Evolutionary conservation across 179 eudicot species (phyloP).

Genomic region (Nepenthes alata): DNA sequence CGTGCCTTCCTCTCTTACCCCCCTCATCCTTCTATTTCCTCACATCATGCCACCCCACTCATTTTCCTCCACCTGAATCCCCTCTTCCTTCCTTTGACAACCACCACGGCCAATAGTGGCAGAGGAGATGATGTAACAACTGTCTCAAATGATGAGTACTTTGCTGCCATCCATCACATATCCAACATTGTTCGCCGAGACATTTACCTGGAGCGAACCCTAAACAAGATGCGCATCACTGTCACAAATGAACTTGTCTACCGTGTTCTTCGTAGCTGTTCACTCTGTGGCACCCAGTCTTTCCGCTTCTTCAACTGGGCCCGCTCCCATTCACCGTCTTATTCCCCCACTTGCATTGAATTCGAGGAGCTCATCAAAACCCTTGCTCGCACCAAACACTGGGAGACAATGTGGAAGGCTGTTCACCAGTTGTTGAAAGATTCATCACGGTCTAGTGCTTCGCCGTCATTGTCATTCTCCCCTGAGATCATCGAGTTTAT

Average conservation of each 20-base stretch:
- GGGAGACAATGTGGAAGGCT: conserved; percentile 98
- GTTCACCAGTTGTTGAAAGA: conserved; percentile 41
- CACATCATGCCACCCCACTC: background rate
- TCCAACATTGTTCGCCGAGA: conserved; percentile 88
- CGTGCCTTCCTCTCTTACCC: conserved; percentile 1
- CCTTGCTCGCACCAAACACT: conserved; percentile 50
- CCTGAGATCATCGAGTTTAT: conserved; percentile 44
- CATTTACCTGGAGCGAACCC: conserved; percentile 76
- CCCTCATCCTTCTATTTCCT: background rate
- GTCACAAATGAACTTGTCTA: conserved; percentile 64
- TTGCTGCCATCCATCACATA: conserved; percentile 76
- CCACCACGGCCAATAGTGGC: conserved; percentile 5
- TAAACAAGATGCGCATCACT: conserved; percentile 53
- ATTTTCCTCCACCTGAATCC: conserved; percentile 2
- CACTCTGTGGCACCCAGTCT: conserved; percentile 40
- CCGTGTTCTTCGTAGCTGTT: conserved; percentile 73
- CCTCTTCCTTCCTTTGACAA: conserved; percentile 13
- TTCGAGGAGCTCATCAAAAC: conserved; percentile 61
- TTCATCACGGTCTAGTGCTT: background rate
- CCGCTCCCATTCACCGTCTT: conserved; percentile 39
- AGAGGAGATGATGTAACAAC: conserved; percentile 8
- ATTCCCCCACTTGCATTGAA: conserved; percentile 66
- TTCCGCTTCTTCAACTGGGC: conserved; percentile 95
- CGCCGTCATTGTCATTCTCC: conserved; percentile 20
- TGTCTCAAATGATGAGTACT: conserved; percentile 57